Evolutionary conservation across 192 early-diverging fungal genomes (phyloP).

Genomic region (Backusella luteola): DNA sequence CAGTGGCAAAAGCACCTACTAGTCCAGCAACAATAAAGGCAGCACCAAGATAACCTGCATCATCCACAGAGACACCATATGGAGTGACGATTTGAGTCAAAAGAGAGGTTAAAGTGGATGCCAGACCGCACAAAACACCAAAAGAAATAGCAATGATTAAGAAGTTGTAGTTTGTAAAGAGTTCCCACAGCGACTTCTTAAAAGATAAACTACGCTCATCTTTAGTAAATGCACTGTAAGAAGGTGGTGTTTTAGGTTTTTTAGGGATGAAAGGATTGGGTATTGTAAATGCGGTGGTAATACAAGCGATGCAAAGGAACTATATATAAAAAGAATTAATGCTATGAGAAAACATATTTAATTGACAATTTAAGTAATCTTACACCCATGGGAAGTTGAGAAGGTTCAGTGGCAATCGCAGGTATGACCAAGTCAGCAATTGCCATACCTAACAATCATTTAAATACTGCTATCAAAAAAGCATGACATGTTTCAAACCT

Average conservation of each 20-base stretch:
- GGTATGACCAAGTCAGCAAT: slow-evolving; percentile 50
- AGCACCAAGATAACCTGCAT: slow-evolving; percentile 56
- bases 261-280: slow-evolving; percentile 44
- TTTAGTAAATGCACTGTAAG: slow-evolving; percentile 39
- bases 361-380: slow-evolving; percentile 3
- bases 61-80: slow-evolving; percentile 41
- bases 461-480: neutral
- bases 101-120: slow-evolving; percentile 47
- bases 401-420: slow-evolving; percentile 35
- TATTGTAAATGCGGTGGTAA: slow-evolving; percentile 39
- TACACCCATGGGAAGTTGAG: slow-evolving; percentile 36
- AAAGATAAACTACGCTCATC: slow-evolving; percentile 29
- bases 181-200: slow-evolving; percentile 33
- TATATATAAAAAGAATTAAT: neutral
- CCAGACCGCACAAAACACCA: slow-evolving; percentile 45
- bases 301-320: slow-evolving; percentile 39
- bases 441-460: slow-evolving; percentile 40
- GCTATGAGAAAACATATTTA: neutral
- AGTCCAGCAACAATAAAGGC: slow-evolving; percentile 58
- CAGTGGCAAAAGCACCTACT: slow-evolving; percentile 48
- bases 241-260: slow-evolving; percentile 47
- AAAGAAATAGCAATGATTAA: slow-evolving; percentile 47
- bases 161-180: slow-evolving; percentile 45
- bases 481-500: neutral
- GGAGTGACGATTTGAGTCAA: slow-evolving; percentile 45